A percentile compares a stretch with the other conserved stretches of the same genome.
These are phyloP conservation scores for Candida odintsovae DNA, from an alignment of 805 yeast genomes.

Conservation along the genomic window DNA sequence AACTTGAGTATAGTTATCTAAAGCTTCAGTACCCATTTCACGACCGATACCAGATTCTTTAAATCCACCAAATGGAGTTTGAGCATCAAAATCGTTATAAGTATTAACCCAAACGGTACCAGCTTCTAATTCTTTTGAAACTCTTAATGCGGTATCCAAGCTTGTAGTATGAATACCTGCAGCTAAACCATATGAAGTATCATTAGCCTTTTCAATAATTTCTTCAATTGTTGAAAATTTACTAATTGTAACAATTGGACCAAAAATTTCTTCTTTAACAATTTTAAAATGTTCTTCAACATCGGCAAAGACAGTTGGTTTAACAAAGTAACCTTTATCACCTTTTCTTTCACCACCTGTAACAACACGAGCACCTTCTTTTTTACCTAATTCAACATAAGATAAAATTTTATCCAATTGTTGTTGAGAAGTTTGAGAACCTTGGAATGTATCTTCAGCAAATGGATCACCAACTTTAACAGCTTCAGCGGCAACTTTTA, in stretches of 20 bases:
- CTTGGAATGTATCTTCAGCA: slow-evolving; percentile 11
- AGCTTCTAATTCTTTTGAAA: slow-evolving; percentile 10
- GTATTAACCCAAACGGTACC: slow-evolving; percentile 14
- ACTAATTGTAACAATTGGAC: slow-evolving; percentile 10
- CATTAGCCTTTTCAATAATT: slow-evolving; percentile 7
- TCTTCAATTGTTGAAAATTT: slow-evolving; percentile 8
- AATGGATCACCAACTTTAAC: slow-evolving; percentile 13
- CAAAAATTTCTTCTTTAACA: slow-evolving; percentile 12
- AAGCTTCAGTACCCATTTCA: slow-evolving; percentile 12
- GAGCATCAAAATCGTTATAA: slow-evolving; percentile 11
- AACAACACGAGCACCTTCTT: slow-evolving; percentile 11
- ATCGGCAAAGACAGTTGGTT: slow-evolving; percentile 12
- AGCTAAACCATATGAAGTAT: slow-evolving; percentile 10
- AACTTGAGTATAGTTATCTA: slow-evolving; percentile 12
- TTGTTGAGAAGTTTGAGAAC: slow-evolving; percentile 10
- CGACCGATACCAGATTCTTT: slow-evolving; percentile 13
- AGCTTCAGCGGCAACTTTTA: slow-evolving; percentile 9
- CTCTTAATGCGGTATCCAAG: slow-evolving; percentile 8
- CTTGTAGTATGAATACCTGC: slow-evolving; percentile 11
- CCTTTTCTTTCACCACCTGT: slow-evolving; percentile 12
- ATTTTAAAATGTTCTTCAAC: slow-evolving; percentile 9
- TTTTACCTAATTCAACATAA: slow-evolving; percentile 9
- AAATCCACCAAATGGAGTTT: slow-evolving; percentile 13
- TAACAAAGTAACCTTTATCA: slow-evolving; percentile 8
- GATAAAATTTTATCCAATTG: slow-evolving; percentile 8